Base-by-base conservation (phyloP, 371 early-diverging fungal species). In the Rhizopus arrhizus region DNA sequence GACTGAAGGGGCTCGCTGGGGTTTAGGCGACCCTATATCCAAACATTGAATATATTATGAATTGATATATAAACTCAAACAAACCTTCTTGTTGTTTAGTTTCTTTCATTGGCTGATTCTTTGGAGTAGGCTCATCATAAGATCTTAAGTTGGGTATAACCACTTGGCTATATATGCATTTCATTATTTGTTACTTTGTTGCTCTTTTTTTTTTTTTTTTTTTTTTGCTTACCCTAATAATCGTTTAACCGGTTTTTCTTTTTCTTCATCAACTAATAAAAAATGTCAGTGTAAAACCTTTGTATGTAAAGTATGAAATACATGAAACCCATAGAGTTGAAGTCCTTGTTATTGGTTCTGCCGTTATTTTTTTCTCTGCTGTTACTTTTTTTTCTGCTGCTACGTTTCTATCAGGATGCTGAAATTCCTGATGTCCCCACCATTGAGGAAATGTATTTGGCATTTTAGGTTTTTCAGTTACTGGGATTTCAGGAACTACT, bases 401-500 rank as follows among this genome's bases (percentile, higher is more conserved):
- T 48, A 31, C 46, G 58, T 59, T 64, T 34, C 32, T 32, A n/a
- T 22, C 46, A 12, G n/a, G 53, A 52, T 33, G 59, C 45, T 48
- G 67, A 22, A 45, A 53, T 34, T 68, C 76, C 22, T 61, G 64
- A 43, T 72, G 72, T 34, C 74, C 73, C 74, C 80, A 74, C 76
- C 74, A 76, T 45, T 73, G 69, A 13, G 79, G 76, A 51, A 75
- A 73, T 7, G 79, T 75, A n/a, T 61, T 68, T 0, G 73, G 72
- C 41, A 73, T 60, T 6, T 35, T 68, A 9, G 58, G 43, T 12
- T 55, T 46, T 45, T 68, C 53, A 11, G 57, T 46, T 54, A 22
- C 22, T 51, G 43, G 38, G 56, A 51, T 38, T 32, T 33, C 32
- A 38, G 61, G 61, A 3, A 61, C 58, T 7, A 33, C 45, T 6